Evolutionary conservation across 2,329 filamentous ascomycete species (phyloP).

Genomic region (Periconia macrospinosa): DNA sequence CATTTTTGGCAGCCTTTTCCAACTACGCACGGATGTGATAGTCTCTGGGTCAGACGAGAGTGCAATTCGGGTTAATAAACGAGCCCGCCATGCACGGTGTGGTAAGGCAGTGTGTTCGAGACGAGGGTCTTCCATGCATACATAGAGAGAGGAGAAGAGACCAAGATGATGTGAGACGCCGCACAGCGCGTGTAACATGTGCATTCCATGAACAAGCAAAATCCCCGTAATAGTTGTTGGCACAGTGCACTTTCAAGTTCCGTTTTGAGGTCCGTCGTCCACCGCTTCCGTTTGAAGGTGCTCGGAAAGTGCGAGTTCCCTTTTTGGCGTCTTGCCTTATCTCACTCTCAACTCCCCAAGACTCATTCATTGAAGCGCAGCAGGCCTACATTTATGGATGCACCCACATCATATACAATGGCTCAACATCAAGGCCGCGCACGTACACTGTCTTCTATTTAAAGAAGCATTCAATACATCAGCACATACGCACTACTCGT

Average conservation of each 20-base stretch:
- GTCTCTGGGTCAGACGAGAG: not conserved
- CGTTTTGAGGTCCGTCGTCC: not conserved
- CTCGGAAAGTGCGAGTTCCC: not conserved
- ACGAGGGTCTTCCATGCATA: not conserved
- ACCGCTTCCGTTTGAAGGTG: not conserved
- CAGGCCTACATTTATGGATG: not conserved
- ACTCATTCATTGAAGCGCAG: not conserved
- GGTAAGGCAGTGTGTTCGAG: not conserved
- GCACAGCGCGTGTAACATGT: not conserved
- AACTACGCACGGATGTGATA: not conserved
- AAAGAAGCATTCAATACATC: not conserved
- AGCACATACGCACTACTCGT: not conserved
- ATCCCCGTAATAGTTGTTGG: not conserved
- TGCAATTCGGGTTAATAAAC: not conserved
- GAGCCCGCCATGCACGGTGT: too few species aligned
- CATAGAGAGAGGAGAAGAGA: not conserved
- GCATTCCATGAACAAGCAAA: not conserved
- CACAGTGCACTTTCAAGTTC: not conserved
- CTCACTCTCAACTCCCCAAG: not conserved
- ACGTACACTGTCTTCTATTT: not conserved
- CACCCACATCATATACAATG: not conserved
- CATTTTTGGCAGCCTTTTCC: not conserved
- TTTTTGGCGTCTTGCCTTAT: not conserved
- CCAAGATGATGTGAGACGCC: not conserved
- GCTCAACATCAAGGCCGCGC: not conserved